Evolutionary conservation across 306 rosid genomes (phyloP).

Genomic region (Prosopis cineraria): DNA sequence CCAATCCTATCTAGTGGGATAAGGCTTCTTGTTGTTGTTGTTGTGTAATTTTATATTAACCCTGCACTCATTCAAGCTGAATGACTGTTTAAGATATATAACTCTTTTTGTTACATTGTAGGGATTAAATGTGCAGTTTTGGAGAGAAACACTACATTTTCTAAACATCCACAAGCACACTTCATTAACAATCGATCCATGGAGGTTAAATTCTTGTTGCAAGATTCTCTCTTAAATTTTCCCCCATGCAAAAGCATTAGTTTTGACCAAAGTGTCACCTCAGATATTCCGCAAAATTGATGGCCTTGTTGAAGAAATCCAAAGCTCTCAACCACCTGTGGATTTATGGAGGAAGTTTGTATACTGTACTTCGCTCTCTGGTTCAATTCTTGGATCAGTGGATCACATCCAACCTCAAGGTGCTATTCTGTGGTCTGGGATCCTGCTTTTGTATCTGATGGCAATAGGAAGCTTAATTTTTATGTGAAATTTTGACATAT

Average conservation of each 20-base stretch:
- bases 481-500: conserved; percentile 17
- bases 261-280: conserved; percentile 36
- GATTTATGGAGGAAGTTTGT: conserved; percentile 92
- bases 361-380: conserved; percentile 87
- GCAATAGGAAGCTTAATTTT: conserved; percentile 25
- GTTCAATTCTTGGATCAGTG: conserved; percentile 88
- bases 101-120: conserved; percentile 23
- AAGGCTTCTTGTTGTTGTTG: no score
- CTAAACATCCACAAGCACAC: conserved; percentile 85
- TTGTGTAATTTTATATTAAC: conserved; percentile 8
- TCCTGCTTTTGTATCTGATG: conserved; percentile 25
- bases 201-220: conserved; percentile 66
- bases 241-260: conserved; percentile 15
- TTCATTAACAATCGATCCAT: conserved; percentile 93
- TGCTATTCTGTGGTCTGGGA: conserved; percentile 39
- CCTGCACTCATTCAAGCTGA: conserved; percentile 8
- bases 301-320: conserved; percentile 90
- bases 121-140: conserved; percentile 81
- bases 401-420: conserved; percentile 98
- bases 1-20: no score
- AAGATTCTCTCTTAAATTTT: conserved; percentile 23
- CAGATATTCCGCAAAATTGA: conserved; percentile 88
- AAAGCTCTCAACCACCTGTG: conserved; percentile 86
- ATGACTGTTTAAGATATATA: neutral
- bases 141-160: conserved; percentile 63